phyloP scores from a whole-genome alignment of 257 asterid genomes.

The Solanum tarijense region DNA sequence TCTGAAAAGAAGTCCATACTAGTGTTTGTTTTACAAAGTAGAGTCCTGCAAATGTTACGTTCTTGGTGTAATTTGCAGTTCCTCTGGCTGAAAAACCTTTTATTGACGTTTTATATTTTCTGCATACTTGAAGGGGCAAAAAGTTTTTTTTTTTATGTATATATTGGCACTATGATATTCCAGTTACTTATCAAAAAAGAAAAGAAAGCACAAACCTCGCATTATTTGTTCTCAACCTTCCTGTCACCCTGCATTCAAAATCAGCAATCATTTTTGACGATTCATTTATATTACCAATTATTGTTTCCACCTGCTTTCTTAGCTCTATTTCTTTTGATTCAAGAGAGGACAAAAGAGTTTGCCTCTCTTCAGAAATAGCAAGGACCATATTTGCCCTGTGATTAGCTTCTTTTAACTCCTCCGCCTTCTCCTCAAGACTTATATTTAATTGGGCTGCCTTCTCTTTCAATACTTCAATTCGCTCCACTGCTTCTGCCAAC shows the following conservation, averaged over 20 bases:
- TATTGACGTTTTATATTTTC: background rate
- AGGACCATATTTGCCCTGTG: slow-evolving; percentile 22
- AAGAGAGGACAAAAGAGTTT: slow-evolving; percentile 16
- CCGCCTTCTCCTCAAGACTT: slow-evolving; percentile 28
- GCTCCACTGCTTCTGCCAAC: slow-evolving; percentile 35
- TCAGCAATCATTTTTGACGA: slow-evolving; percentile 33
- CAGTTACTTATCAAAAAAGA: background rate
- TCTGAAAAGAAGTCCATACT: background rate
- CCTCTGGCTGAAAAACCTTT: background rate
- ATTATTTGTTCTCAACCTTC: slow-evolving; percentile 19
- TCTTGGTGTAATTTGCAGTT: background rate
- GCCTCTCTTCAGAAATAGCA: slow-evolving; percentile 42
- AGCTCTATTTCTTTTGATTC: slow-evolving; percentile 41
- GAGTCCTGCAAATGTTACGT: background rate
- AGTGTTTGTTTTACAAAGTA: background rate
- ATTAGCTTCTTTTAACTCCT: slow-evolving; percentile 30
- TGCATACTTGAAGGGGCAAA: background rate
- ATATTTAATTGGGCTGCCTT: slow-evolving; percentile 22
- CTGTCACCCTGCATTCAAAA: slow-evolving; percentile 45
- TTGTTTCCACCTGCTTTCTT: slow-evolving; percentile 36
- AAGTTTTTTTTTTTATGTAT: background rate
- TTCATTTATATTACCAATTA: slow-evolving; percentile 15
- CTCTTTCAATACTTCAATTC: slow-evolving; percentile 26
- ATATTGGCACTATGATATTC: background rate
- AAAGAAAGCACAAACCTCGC: slow-evolving; percentile 37